Percentiles rank a stretch among this genome's conserved stretches.
These are phyloP conservation scores for Fusarium bactridioides DNA, from an alignment of 2,329 filamentous ascomycete species.

Conservation along the genomic window DNA sequence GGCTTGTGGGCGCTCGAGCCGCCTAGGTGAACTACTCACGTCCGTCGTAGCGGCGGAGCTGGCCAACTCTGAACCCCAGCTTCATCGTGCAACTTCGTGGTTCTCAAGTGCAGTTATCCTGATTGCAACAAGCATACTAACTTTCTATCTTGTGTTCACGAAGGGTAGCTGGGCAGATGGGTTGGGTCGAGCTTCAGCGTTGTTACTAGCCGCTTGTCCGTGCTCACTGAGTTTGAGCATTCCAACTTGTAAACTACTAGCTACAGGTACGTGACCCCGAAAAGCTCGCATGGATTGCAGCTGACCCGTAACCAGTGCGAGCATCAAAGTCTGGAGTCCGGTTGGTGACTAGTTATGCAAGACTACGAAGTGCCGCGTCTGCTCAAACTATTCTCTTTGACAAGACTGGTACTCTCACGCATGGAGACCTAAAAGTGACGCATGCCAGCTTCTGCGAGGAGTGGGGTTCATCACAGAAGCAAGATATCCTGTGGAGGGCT, in stretches of 20 bases:
- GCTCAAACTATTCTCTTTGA: not conserved
- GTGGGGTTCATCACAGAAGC: not conserved
- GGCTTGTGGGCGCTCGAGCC: not conserved
- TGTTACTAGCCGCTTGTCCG: not conserved
- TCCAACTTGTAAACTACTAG: not conserved
- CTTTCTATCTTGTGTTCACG: too few relatives aligned
- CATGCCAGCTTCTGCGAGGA: not conserved
- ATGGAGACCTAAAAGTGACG: not conserved
- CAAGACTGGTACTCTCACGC: not conserved
- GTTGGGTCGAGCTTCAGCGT: not conserved
- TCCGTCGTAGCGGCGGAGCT: not conserved
- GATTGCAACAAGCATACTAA: rapidly evolving
- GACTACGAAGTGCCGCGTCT: not conserved
- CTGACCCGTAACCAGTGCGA: not conserved
- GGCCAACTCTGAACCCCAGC: not conserved
- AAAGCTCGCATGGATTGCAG: rapidly evolving
- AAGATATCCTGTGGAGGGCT: not conserved
- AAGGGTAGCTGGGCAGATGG: not conserved
- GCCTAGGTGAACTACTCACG: not conserved
- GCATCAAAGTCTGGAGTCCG: not conserved
- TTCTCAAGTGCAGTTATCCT: not conserved
- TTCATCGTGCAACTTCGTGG: not conserved
- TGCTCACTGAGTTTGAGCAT: not conserved
- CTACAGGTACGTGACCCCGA: not conserved
- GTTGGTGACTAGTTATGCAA: not conserved